These are phyloP conservation scores for Sugiyamaella xylanicola DNA, from an alignment of 1,139 yeast genomes.

Conservation along the genomic window DNA sequence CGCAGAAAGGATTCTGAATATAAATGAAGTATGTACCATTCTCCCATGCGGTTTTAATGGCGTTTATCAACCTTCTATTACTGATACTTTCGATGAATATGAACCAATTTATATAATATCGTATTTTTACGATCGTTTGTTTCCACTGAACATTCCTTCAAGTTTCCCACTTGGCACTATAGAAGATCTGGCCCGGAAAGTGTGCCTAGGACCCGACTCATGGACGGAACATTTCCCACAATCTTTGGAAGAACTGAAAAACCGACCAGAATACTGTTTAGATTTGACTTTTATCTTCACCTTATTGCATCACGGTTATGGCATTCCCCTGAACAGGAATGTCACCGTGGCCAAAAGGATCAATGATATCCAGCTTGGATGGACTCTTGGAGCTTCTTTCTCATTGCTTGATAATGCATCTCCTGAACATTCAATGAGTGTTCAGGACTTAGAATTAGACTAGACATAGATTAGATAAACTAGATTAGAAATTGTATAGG, in stretches of 20 bases:
- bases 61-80: constrained; percentile 88
- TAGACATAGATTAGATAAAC: constrained; percentile 4
- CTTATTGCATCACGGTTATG: constrained; percentile 88
- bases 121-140: constrained; percentile 85
- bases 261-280: constrained; percentile 87
- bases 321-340: constrained; percentile 80
- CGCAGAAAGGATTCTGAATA: constrained; percentile 74
- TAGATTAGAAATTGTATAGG: neutral
- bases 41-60: constrained; percentile 93
- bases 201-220: constrained; percentile 72
- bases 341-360: constrained; percentile 81
- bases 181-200: constrained; percentile 68
- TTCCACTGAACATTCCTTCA: constrained; percentile 83
- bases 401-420: constrained; percentile 57
- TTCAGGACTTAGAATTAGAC: constrained; percentile 9
- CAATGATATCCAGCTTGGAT: constrained; percentile 80
- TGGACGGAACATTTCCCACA: constrained; percentile 63
- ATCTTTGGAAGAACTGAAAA: constrained; percentile 59
- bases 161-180: constrained; percentile 77
- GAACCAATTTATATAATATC: constrained; percentile 83
- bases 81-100: constrained; percentile 63
- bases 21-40: constrained; percentile 67
- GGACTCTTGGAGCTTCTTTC: constrained; percentile 94
- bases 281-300: constrained; percentile 85
- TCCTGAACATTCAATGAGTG: constrained; percentile 15